Conservation (phyloP, 2,329 filamentous ascomycete species). For the Talaromyces sp. region DNA sequence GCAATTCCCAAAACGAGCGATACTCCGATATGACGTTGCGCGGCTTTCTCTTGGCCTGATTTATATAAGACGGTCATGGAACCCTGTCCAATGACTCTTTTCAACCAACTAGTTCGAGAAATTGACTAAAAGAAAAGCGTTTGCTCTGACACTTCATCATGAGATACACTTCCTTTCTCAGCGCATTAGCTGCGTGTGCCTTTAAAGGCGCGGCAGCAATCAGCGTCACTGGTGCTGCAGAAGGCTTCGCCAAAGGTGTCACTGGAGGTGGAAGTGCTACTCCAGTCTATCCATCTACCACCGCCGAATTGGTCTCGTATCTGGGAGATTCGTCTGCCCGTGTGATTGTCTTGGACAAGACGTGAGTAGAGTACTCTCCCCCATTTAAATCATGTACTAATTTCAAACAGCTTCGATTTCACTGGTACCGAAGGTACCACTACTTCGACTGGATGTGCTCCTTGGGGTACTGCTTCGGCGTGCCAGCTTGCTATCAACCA, state of each 20-base stretch:
- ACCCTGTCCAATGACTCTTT: slow-evolving; percentile 25
- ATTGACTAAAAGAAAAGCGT: slow-evolving; percentile 42
- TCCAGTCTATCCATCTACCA: slow-evolving; percentile 12
- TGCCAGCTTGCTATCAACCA: slow-evolving; percentile 63
- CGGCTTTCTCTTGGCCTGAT: slow-evolving; percentile 48
- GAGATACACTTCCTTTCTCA: not conserved
- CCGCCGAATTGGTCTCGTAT: slow-evolving; percentile 16
- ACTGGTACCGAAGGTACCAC: slow-evolving; percentile 55
- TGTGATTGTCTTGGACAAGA: slow-evolving; percentile 13
- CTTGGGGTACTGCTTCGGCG: slow-evolving; percentile 53
- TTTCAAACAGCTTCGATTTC: slow-evolving; percentile 49
- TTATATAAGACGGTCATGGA: slow-evolving; percentile 48
- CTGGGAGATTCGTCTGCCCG: slow-evolving; percentile 10
- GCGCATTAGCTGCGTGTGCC: not conserved
- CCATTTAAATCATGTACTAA: not conserved
- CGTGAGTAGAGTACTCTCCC: not conserved
- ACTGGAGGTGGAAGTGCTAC: slow-evolving; percentile 16
- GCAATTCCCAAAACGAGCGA: slow-evolving; percentile 1
- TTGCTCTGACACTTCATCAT: slow-evolving; percentile 38
- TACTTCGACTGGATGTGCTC: slow-evolving; percentile 55
- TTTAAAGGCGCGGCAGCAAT: not conserved
- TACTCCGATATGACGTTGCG: slow-evolving; percentile 5
- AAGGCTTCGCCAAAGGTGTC: slow-evolving; percentile 16
- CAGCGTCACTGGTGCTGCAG: slow-evolving; percentile 14
- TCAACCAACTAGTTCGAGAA: not conserved